phyloP scores from a whole-genome alignment of 176 grass and related monocot genomes.

The Bolboschoenus planiculmis region DNA sequence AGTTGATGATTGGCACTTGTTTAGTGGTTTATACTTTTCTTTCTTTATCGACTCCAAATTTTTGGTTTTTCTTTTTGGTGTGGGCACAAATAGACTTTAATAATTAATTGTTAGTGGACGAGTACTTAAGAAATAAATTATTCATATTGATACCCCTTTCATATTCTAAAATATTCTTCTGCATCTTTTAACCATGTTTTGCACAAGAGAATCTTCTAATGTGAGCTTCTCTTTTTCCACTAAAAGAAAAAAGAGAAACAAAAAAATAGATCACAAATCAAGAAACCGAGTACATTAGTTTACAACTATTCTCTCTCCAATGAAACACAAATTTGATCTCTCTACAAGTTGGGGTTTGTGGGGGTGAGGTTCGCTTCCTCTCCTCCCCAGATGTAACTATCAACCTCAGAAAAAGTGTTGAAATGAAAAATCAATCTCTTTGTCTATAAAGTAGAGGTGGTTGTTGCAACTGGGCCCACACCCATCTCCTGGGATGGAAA shows the following conservation, averaged over 20 bases:
- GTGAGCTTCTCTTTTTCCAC: background rate
- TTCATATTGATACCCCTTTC: background rate
- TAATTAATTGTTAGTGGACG: too few relatives aligned
- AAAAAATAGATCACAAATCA: background rate
- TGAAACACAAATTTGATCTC: background rate
- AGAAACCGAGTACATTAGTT: background rate
- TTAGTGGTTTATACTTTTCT: background rate
- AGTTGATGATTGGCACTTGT: background rate
- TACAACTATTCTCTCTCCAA: background rate
- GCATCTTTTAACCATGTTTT: background rate
- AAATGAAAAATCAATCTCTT: background rate
- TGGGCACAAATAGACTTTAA: too few relatives aligned
- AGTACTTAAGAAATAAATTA: background rate
- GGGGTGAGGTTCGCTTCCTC: background rate
- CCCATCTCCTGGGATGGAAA: background rate
- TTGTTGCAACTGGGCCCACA: background rate
- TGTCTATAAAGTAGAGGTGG: background rate
- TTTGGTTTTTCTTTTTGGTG: background rate
- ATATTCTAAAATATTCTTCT: background rate
- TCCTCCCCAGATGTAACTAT: constrained; percentile 11
- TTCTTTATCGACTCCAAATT: background rate
- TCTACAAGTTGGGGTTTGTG: background rate
- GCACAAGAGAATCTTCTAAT: background rate
- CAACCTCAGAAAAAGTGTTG: background rate
- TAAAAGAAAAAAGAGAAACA: background rate